Evolutionary conservation across 1,284 basidiomycete species (phyloP).

Genomic region (Athelia psychrophila): DNA sequence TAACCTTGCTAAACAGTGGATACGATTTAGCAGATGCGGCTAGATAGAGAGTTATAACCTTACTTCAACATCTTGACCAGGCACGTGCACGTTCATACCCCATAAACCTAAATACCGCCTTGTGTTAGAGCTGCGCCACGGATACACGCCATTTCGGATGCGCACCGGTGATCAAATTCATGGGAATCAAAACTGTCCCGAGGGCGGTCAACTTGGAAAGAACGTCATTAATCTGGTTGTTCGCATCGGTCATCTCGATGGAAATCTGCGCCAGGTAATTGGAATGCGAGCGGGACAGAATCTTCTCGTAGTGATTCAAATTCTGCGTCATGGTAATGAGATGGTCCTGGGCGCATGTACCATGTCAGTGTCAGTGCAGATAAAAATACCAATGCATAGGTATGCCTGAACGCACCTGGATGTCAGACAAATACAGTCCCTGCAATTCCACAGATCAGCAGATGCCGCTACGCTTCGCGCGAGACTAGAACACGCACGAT

Average conservation of each 20-base stretch:
- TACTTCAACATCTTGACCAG: constrained; percentile 67
- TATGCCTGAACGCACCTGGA: constrained; percentile 47
- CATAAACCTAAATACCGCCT: constrained; percentile 70
- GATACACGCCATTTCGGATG: constrained; percentile 3
- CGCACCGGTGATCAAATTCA: constrained; percentile 90
- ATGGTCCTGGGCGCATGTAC: constrained; percentile 86
- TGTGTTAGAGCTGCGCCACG: too few species aligned
- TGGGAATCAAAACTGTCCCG: constrained; percentile 95
- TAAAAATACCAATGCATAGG: too few species aligned
- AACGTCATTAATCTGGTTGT: constrained; percentile 99
- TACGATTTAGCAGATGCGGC: background rate
- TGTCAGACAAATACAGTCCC: constrained; percentile 94
- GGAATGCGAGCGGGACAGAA: constrained; percentile 97
- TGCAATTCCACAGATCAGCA: constrained; percentile 25
- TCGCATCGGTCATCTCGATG: constrained; percentile 99
- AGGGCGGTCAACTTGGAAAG: constrained; percentile 97
- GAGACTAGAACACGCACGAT: constrained; percentile 76
- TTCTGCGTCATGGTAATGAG: constrained; percentile 99
- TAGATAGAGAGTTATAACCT: constrained; percentile 15
- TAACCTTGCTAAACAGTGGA: constrained; percentile 35
- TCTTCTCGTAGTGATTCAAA: constrained; percentile 98
- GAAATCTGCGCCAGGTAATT: constrained; percentile 98
- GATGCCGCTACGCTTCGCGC: background rate
- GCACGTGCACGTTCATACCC: constrained; percentile 94
- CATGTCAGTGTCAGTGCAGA: constrained; percentile 3